Base-by-base conservation (phyloP, 129 eudicot species). In the Flaveria sonorensis region DNA sequence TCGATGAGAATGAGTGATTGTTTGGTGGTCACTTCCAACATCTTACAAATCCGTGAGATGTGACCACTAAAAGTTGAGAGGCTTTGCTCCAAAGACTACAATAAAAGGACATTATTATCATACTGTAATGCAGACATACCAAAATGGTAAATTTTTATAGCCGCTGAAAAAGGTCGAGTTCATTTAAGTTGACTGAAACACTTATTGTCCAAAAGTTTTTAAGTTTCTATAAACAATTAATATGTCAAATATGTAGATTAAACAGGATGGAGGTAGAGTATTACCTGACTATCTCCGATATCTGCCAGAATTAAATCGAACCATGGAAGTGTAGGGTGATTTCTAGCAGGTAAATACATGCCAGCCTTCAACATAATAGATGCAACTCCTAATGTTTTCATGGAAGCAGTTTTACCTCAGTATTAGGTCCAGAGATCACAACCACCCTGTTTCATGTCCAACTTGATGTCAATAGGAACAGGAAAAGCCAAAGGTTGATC, bases 1-100 rank as follows among this genome's bases (percentile, higher is more conserved):
- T 93, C 98, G 39, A 93, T 80, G 73, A 91, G 96, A 82, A 93
- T 79, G 36, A 93, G 98, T 77, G 98, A 90, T 74, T 89, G 77
- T 83, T 78, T 81, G 14, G 97, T 84, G 74, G 92, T 88, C 74
- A 88, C 97, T 83, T 88, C 88, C 81, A 93, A 78, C 83, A 93
- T 90, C 50, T 88, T 87, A 79, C 92, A 56, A 61, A 93, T 76
- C 55, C 89, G 85, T 39, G 94, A 82, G n/a, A 93, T 87, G 87
- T 93, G 98, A 71, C 98, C 98, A 66, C 98, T 93, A 77, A 93
- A 93, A 77, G 98, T 93, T 73, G 98, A 93, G 23, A 93, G 96
- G 65, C 85, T 93, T 87, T 90, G 96, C 71, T 90, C 98, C 73
- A 93, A 73, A 74, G 98, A 93, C 98, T 93, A 75, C 71, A 76